Base-by-base conservation (phyloP, 495 filamentous ascomycete genomes). In the Talaromyces nanjingensis region DNA sequence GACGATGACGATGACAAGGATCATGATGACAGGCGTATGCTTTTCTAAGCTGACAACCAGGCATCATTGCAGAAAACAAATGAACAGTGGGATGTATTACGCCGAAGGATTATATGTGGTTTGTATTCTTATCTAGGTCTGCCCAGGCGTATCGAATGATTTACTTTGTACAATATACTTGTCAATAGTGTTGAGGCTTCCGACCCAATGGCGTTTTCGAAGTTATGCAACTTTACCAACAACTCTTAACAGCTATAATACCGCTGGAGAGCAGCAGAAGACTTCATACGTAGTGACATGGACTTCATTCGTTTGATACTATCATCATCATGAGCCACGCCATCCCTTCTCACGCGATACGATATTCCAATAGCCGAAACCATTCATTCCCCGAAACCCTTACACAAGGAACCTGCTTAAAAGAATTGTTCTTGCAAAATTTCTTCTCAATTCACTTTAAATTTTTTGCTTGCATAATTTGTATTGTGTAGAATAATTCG, bases 1-100 rank as follows among this genome's bases (percentile, higher is more conserved):
- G 60, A 52, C 42, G 66, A 68, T 33, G 60, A 70, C 57, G 68
- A 73, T 54, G 58, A 66, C 45, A 22, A 72, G 37, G 59, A 72
- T 63, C 39, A 71, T 65, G 66, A 68, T 65, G 64, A 73, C 52
- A 66, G 71, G 72, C 71, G 69, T 16, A 71, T 73, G 71, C 66
- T 79, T 69, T 71, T 73, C 53, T 67, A 49, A 60, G 59, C 53
- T 54, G 39, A 60, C 37, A 8, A 18, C 22, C 12, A n/a, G 27
- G 7, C 14, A 9, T 27, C 31, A 37, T 8, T 63, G 24, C 18
- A 63, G 16, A 55, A 25, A 22, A 7, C 27, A 59, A 12, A 20
- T 55, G 24, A 55, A 29, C 14, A 29, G 52, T 3, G 6, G 11
- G 18, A 9, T 53, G 2, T 20, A 25, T 16, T 55, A 3, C 9